Base-by-base conservation (phyloP, 2,329 filamentous ascomycete species). In the Colletotrichum karsti region DNA sequence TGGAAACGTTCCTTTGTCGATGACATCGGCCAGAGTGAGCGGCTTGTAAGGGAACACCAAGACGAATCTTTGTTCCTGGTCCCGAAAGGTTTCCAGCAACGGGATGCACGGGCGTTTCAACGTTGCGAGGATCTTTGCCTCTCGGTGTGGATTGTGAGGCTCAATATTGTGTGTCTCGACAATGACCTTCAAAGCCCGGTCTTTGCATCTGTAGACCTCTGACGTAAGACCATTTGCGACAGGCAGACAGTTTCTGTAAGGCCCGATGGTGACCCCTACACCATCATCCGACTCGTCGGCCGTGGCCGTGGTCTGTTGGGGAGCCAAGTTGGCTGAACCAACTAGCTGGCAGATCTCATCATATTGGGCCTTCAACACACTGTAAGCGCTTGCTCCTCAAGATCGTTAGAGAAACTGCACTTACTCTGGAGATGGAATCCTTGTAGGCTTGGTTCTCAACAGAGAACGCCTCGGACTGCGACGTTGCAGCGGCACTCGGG, bases 1-100 rank as follows among this genome's bases (percentile, higher is more conserved):
- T 2, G 81, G 60, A 13, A 85, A 69, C 9, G 78, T n/a, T 67
- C 65, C 78, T 72, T 81, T 74, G 73, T 84, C 83, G 3, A 98
- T 84, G 4, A 97, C 77, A n/a, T 86, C 81, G 46, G 89, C 87
- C 7, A 98, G 85, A 26, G 92, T 93, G 65, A 91, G 83, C 5
- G 90, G 91, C 83, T 95, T 88, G 78, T 92, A 98, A 0, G 96
- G 96, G 70, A 98, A 97, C 1, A 92, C 92, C 7, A 98, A 84
- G 22, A 97, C 90, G 59, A 97, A 89, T 48, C 88, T 88, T 64
- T 92, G 90, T 57, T 89, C 83, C 50, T 90, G 89, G 67, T 95
- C 88, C 67, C 91, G 85, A 73, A 97, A 95, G 0, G 90, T 90
- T 42, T 93, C 90, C 5, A 94, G 78, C 4, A 99, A 84, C 1